A percentile compares a stretch with the other conserved stretches of the same genome.
Conservation (phyloP, 73 alveolate genomes). For the Chromera velia region DNA sequence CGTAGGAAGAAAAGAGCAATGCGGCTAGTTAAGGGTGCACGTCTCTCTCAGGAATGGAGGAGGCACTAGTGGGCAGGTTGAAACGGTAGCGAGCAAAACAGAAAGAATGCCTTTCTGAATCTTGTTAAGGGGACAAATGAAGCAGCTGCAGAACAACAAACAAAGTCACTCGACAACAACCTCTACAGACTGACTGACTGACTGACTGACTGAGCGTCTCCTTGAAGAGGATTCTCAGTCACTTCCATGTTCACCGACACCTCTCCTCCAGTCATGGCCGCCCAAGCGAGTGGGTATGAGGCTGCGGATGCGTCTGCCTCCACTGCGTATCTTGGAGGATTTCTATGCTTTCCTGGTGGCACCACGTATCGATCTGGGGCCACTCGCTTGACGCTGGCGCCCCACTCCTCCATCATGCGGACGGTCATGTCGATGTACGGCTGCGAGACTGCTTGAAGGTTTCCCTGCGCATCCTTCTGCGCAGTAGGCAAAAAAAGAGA, state of each 20-base stretch:
- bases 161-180: too few relatives aligned
- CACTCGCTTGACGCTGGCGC: background rate
- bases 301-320: constrained; percentile 49
- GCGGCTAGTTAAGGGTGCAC: too few relatives aligned
- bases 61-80: too few relatives aligned
- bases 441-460: background rate
- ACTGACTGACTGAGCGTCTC: too few relatives aligned
- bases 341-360: background rate
- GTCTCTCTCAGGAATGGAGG: too few relatives aligned
- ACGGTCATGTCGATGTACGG: constrained; percentile 30
- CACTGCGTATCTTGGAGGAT: constrained; percentile 3
- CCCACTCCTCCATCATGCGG: constrained; percentile 11
- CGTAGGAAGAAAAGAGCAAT: too few relatives aligned
- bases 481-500: background rate
- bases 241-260: background rate
- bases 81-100: too few relatives aligned
- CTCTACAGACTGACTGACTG: too few relatives aligned
- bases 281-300: constrained; percentile 7
- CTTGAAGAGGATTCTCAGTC: too few relatives aligned
- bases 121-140: too few relatives aligned
- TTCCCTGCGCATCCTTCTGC: background rate
- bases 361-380: background rate
- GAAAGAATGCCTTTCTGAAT: too few relatives aligned
- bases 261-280: constrained; percentile 12
- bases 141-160: too few relatives aligned